These are phyloP conservation scores for Phytophthora pisi DNA, from an alignment of 352 stramenopile species.

Conservation along the genomic window DNA sequence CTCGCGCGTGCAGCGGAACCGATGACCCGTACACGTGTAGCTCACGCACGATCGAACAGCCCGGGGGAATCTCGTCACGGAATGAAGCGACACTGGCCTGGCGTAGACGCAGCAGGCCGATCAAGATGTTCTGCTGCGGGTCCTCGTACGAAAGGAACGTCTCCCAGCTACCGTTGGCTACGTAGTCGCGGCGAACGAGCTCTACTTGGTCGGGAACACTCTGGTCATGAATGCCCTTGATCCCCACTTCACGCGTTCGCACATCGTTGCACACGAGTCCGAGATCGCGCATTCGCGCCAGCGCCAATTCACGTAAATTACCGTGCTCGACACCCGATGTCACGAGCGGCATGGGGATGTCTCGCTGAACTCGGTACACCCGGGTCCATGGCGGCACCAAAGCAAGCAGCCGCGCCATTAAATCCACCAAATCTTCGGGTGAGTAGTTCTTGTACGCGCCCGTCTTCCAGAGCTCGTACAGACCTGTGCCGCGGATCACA, in stretches of 20 bases:
- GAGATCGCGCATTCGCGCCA: conserved; percentile 93
- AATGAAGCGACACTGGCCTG: conserved; percentile 86
- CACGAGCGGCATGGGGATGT: conserved; percentile 98
- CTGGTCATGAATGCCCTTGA: conserved; percentile 97
- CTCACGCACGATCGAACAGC: conserved; percentile 84
- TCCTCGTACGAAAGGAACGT: conserved; percentile 98
- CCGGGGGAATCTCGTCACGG: conserved; percentile 75
- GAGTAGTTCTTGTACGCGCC: conserved; percentile 92
- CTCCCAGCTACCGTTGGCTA: conserved; percentile 96
- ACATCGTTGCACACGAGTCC: conserved; percentile 95
- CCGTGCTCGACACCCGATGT: conserved; percentile 96
- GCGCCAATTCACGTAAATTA: conserved; percentile 94
- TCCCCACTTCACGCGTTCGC: conserved; percentile 95
- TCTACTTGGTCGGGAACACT: conserved; percentile 95
- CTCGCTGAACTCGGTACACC: conserved; percentile 96
- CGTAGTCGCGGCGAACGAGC: conserved; percentile 95
- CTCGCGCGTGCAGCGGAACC: conserved; percentile 92
- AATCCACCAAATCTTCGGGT: conserved; percentile 85
- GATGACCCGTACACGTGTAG: conserved; percentile 98
- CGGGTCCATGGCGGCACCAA: conserved; percentile 96
- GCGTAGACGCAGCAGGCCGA: conserved; percentile 94
- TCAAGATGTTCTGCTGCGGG: conserved; percentile 96
- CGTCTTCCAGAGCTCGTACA: conserved; percentile 98
- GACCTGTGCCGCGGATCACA: conserved; percentile 95
- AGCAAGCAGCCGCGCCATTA: conserved; percentile 93